A percentile compares a stretch with the other conserved stretches of the same genome.
These are phyloP conservation scores for Yamadazyma dushanensis DNA, from an alignment of 1,139 yeast genomes.

Conservation along the genomic window DNA sequence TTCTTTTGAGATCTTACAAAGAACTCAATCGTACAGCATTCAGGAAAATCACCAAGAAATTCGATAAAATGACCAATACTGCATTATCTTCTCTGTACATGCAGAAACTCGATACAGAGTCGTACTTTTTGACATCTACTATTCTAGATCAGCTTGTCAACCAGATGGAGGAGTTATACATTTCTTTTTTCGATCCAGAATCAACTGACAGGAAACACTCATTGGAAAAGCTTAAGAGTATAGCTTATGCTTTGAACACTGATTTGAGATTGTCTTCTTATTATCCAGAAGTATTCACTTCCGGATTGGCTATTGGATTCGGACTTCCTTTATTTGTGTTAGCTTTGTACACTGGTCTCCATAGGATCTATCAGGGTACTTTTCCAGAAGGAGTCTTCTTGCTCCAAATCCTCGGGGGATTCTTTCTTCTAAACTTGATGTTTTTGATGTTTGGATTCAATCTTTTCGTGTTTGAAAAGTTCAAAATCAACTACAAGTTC, in stretches of 20 bases:
- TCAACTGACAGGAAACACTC: slow-evolving; percentile 73
- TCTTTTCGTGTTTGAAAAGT: slow-evolving; percentile 69
- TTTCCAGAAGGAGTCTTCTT: slow-evolving; percentile 58
- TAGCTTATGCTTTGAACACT: slow-evolving; percentile 41
- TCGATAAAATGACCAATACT: slow-evolving; percentile 69
- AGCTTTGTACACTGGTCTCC: slow-evolving; percentile 52
- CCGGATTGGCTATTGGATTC: slow-evolving; percentile 71
- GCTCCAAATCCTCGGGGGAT: slow-evolving; percentile 92
- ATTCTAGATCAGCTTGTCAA: slow-evolving; percentile 60
- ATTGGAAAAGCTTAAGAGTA: slow-evolving; percentile 64
- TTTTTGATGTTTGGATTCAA: slow-evolving; percentile 65
- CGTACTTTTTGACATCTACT: slow-evolving; percentile 66
- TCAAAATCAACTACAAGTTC: slow-evolving; percentile 83
- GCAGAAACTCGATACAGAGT: slow-evolving; percentile 52
- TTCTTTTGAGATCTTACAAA: slow-evolving; percentile 74
- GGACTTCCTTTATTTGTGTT: slow-evolving; percentile 63
- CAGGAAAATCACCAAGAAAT: slow-evolving; percentile 85
- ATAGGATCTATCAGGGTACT: slow-evolving; percentile 33
- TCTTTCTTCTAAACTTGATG: slow-evolving; percentile 62
- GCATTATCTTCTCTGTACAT: slow-evolving; percentile 54
- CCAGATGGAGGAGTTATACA: slow-evolving; percentile 67
- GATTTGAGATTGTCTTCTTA: slow-evolving; percentile 29
- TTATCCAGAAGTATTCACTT: slow-evolving; percentile 48
- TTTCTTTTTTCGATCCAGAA: slow-evolving; percentile 61
- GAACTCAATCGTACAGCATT: slow-evolving; percentile 83